Percentiles rank a stretch among this genome's conserved stretches.
Evolutionary conservation across 352 stramenopile genomes (phyloP).

Genomic region (Phytophthora multivora): DNA sequence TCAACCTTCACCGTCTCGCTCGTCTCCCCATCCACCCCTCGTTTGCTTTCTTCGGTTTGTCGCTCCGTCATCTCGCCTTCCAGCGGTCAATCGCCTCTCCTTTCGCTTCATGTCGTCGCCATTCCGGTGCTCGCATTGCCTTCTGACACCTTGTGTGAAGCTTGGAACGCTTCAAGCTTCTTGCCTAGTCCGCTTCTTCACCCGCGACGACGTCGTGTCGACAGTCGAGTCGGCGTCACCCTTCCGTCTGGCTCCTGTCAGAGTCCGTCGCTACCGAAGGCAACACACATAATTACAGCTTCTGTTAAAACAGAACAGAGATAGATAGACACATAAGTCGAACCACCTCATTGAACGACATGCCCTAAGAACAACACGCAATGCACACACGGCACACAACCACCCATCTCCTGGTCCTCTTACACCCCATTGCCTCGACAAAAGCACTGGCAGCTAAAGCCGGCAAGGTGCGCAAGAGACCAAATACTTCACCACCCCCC

Average conservation of each 20-base stretch:
- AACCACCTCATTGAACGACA: constrained; percentile 65
- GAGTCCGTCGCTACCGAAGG: constrained; percentile 79
- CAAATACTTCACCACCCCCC: constrained; percentile 5
- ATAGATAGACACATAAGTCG: constrained; percentile 88
- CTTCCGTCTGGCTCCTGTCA: constrained; percentile 73
- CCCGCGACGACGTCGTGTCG: constrained; percentile 48
- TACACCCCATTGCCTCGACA: constrained; percentile 8
- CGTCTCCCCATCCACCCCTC: constrained; percentile 22
- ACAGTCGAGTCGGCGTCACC: constrained; percentile 55
- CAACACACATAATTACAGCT: constrained; percentile 92
- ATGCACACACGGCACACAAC: constrained; percentile 41
- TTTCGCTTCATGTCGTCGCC: constrained; percentile 5
- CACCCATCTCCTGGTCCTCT: constrained; percentile 4
- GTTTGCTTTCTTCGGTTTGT: constrained; percentile 27
- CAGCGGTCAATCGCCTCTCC: constrained; percentile 19
- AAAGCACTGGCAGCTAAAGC: constrained; percentile 31
- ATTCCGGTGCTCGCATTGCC: constrained; percentile 14
- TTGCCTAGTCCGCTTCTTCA: constrained; percentile 83
- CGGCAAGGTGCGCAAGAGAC: constrained; percentile 1
- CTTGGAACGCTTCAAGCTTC: constrained; percentile 45
- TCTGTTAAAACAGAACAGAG: constrained; percentile 91
- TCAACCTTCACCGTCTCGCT: constrained; percentile 20
- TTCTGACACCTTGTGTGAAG: constrained; percentile 17
- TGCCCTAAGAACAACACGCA: constrained; percentile 44
- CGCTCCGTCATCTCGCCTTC: constrained; percentile 15